Conservation (phyloP, 306 rosid species). For the Vigna nakashimae region DNA sequence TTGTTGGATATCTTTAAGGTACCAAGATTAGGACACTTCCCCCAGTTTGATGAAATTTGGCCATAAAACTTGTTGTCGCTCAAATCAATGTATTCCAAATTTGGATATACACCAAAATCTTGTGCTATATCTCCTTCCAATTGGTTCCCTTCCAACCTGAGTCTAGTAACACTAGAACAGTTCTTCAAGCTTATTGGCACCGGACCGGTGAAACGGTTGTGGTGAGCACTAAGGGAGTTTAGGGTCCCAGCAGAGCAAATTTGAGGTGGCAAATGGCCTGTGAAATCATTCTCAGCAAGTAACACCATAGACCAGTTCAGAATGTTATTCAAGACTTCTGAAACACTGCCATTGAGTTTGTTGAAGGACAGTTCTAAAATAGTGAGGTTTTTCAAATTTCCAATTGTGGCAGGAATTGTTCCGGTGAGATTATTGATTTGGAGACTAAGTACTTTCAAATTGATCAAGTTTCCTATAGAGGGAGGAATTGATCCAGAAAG, state of each 20-base stretch:
- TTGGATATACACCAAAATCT: slow-evolving; percentile 48
- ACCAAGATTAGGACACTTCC: not conserved
- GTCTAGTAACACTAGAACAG: slow-evolving; percentile 28
- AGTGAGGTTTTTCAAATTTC: slow-evolving; percentile 23
- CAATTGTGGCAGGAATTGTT: slow-evolving; percentile 32
- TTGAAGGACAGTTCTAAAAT: not conserved
- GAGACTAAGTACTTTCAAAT: not conserved
- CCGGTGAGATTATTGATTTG: slow-evolving; percentile 17
- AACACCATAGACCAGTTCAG: not conserved
- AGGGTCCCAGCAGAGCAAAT: not conserved
- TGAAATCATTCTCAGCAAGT: slow-evolving; percentile 17
- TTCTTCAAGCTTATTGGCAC: slow-evolving; percentile 35
- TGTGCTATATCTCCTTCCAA: slow-evolving; percentile 45
- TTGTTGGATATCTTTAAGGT: slow-evolving; percentile 17
- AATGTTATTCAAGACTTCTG: not conserved
- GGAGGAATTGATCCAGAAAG: slow-evolving; percentile 44
- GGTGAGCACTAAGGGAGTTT: fast-evolving
- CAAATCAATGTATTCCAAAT: slow-evolving; percentile 26
- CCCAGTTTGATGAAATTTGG: slow-evolving; percentile 43
- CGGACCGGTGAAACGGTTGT: slow-evolving; percentile 29
- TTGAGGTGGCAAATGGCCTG: slow-evolving; percentile 17
- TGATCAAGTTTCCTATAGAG: slow-evolving; percentile 33
- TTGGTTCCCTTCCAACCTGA: slow-evolving; percentile 44
- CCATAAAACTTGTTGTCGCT: slow-evolving; percentile 46
- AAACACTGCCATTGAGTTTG: slow-evolving; percentile 34